phyloP scores from a whole-genome alignment of 2,329 filamentous ascomycete genomes.

The Shiraia sp. region DNA sequence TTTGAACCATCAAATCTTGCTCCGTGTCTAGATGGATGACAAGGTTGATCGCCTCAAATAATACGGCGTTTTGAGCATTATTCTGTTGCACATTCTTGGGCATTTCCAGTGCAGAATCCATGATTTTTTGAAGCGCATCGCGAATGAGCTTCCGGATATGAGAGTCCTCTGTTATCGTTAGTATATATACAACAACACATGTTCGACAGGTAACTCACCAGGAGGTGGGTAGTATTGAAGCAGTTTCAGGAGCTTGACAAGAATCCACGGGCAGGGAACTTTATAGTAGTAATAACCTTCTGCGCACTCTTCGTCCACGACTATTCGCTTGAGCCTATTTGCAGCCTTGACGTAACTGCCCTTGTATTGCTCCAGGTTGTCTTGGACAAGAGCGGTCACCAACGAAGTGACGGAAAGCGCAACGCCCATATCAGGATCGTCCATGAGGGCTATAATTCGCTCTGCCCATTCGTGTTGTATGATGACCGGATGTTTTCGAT shows the following conservation, averaged over 20 bases:
- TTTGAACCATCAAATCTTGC: conserved; percentile 91
- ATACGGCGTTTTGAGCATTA: conserved; percentile 95
- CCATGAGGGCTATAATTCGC: conserved; percentile 98
- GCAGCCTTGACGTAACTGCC: conserved; percentile 94
- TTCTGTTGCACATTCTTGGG: conserved; percentile 99
- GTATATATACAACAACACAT: conserved; percentile 12
- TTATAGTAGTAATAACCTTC: conserved; percentile 98
- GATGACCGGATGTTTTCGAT: conserved; percentile 91
- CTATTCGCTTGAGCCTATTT: conserved; percentile 81
- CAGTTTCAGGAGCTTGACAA: conserved; percentile 88
- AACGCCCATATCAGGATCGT: conserved; percentile 91
- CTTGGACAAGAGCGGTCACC: conserved; percentile 91
- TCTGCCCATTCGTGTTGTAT: conserved; percentile 97
- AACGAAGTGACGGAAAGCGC: conserved; percentile 93
- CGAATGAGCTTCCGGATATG: conserved; percentile 90
- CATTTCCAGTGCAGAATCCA: conserved; percentile 88
- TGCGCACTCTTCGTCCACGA: conserved; percentile 87
- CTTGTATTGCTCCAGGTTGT: conserved; percentile 91
- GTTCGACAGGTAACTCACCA: conserved; percentile 54
- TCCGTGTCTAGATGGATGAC: conserved; percentile 98
- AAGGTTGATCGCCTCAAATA: conserved; percentile 98
- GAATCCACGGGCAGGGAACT: conserved; percentile 98
- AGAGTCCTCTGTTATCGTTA: conserved; percentile 71
- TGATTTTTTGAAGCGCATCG: conserved; percentile 85
- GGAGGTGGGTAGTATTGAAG: conserved; percentile 97